A percentile compares a stretch with the other conserved stretches of the same genome.
Conservation (phyloP, 1,284 basidiomycete genomes). For the Sanghuangporus baumii region DNA sequence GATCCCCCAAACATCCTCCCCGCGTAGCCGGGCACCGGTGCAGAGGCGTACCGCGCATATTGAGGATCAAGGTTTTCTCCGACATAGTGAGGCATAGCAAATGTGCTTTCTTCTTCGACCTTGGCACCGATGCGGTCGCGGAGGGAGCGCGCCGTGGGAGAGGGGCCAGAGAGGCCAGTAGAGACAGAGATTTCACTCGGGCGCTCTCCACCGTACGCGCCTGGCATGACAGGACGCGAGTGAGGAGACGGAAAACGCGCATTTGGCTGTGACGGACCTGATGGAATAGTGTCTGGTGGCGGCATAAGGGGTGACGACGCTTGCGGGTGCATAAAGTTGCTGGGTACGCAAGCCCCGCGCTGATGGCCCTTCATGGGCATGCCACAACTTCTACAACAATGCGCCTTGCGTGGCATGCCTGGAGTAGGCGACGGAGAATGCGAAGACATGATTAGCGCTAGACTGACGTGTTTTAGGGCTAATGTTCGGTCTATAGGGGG, state of each 20-base stretch:
- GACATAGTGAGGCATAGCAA: background rate
- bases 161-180: background rate
- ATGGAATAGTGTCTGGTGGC: background rate
- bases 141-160: slow-evolving; percentile 5
- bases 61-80: background rate
- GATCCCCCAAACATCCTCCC: slow-evolving; percentile 5
- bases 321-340: background rate
- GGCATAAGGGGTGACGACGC: slow-evolving; percentile 1
- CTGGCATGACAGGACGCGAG: slow-evolving; percentile 11
- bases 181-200: slow-evolving; percentile 13
- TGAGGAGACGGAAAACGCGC: background rate
- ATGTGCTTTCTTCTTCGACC: slow-evolving; percentile 11
- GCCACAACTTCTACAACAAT: slow-evolving; percentile 15
- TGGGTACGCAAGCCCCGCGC: slow-evolving; percentile 7
- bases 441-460: background rate
- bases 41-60: slow-evolving; percentile 4
- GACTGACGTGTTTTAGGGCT: background rate
- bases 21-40: slow-evolving; percentile 14
- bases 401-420: slow-evolving; percentile 8
- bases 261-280: background rate
- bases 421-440: slow-evolving; percentile 9
- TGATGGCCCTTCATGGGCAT: slow-evolving; percentile 19
- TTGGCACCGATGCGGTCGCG: slow-evolving; percentile 17
- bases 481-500: background rate
- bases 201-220: slow-evolving; percentile 6